These are phyloP conservation scores for Cryptococcus sp. DNA, from an alignment of 1,284 basidiomycete species.

Conservation along the genomic window DNA sequence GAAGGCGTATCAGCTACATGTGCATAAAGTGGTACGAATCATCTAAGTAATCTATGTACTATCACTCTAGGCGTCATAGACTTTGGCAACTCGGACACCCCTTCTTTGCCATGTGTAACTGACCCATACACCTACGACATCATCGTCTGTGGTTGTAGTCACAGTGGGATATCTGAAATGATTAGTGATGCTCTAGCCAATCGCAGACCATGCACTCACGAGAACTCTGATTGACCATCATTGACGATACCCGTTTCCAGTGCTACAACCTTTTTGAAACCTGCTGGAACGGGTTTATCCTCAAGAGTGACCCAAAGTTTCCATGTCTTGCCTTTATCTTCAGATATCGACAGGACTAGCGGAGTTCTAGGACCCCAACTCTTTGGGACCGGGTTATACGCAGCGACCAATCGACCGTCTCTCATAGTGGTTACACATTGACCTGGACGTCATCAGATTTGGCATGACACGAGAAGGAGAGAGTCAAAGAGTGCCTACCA, in stretches of 20 bases:
- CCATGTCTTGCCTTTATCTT: constrained; percentile 18
- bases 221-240: constrained; percentile 19
- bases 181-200: not conserved
- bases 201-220: constrained; percentile 6
- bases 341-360: constrained; percentile 10
- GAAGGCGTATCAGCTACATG: too few species aligned
- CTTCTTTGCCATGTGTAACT: constrained; percentile 18
- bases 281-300: constrained; percentile 10
- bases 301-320: constrained; percentile 13
- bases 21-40: too few species aligned
- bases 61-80: not conserved
- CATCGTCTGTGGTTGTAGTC: constrained; percentile 8
- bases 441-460: not conserved
- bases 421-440: constrained; percentile 7
- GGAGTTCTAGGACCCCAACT: constrained; percentile 21
- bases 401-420: constrained; percentile 14
- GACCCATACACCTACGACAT: constrained; percentile 12
- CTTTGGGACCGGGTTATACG: constrained; percentile 8
- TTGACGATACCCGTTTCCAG: constrained; percentile 19
- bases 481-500: not conserved
- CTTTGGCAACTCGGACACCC: constrained; percentile 6
- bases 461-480: not conserved
- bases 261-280: constrained; percentile 10
- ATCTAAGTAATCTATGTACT: too few species aligned
- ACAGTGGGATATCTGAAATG: constrained; percentile 10